phyloP scores from a whole-genome alignment of 371 early-diverging fungal species.

The Rhizopus stolonifer region DNA sequence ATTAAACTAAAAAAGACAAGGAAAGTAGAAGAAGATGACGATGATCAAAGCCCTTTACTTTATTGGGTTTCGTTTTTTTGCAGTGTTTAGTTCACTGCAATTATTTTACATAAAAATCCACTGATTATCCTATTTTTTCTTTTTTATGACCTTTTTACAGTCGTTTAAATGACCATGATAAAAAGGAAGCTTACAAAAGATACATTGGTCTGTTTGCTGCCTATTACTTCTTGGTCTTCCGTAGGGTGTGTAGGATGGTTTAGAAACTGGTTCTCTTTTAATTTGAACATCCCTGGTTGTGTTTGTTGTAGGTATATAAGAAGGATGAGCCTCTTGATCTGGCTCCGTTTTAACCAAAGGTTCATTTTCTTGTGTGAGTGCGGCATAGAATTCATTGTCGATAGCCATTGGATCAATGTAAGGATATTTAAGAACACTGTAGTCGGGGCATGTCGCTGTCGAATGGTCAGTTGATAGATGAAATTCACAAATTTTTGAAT shows the following conservation, averaged over 20 bases:
- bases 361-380: not conserved
- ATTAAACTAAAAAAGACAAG: slow-evolving; percentile 26
- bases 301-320: not conserved
- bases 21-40: slow-evolving; percentile 5
- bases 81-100: slow-evolving; percentile 9
- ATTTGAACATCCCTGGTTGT: not conserved
- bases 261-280: too few relatives aligned
- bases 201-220: too few relatives aligned
- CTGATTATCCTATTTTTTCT: too few relatives aligned
- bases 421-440: slow-evolving; percentile 7
- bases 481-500: slow-evolving; percentile 11
- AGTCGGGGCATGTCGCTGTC: slow-evolving; percentile 13
- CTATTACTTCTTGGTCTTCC: too few relatives aligned
- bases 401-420: slow-evolving; percentile 2
- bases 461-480: slow-evolving; percentile 11
- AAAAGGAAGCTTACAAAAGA: too few relatives aligned
- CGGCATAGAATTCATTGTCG: not conserved
- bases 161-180: too few relatives aligned
- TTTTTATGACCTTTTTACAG: too few relatives aligned
- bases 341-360: not conserved
- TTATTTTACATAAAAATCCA: not conserved
- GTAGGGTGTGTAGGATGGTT: too few relatives aligned
- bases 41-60: slow-evolving; percentile 9
- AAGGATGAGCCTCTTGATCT: not conserved
- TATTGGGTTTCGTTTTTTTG: slow-evolving; percentile 28